These are phyloP conservation scores for Litchi chinensis DNA, from an alignment of 345 rosid species.

Conservation along the genomic window DNA sequence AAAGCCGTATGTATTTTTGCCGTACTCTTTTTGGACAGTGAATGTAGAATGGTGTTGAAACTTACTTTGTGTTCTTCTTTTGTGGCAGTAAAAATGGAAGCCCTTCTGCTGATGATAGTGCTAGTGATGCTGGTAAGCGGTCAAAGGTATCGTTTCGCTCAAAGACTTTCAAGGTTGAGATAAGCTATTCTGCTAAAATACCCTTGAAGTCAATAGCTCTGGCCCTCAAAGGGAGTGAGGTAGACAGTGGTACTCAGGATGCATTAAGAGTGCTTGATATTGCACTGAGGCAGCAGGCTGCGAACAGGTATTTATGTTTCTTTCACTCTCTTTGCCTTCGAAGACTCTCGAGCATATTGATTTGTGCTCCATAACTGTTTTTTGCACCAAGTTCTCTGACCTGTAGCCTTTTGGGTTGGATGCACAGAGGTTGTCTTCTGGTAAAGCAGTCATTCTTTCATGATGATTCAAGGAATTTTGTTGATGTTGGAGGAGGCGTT, in stretches of 20 bases:
- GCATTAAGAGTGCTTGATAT: slow-evolving; percentile 83
- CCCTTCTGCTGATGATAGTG: slow-evolving; percentile 37
- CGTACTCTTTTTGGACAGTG: slow-evolving; percentile 9
- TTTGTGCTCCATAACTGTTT: neutral
- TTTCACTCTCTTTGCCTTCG: neutral
- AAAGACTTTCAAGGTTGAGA: slow-evolving; percentile 55
- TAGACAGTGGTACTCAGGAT: slow-evolving; percentile 55
- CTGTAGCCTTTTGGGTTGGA: slow-evolving; percentile 22
- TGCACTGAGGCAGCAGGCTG: slow-evolving; percentile 80
- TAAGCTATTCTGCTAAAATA: slow-evolving; percentile 59
- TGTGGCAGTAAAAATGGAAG: slow-evolving; percentile 37
- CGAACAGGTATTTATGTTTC: slow-evolving; percentile 49
- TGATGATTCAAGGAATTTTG: slow-evolving; percentile 44
- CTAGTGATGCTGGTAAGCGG: slow-evolving; percentile 47
- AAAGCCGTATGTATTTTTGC: slow-evolving; percentile 42
- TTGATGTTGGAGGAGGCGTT: slow-evolving; percentile 75
- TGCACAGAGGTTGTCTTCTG: slow-evolving; percentile 78
- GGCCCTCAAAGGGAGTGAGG: slow-evolving; percentile 51
- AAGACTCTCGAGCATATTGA: neutral
- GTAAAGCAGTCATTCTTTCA: slow-evolving; percentile 86
- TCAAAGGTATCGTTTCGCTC: slow-evolving; percentile 57
- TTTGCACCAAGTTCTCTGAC: slow-evolving; percentile 20
- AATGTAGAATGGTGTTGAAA: neutral
- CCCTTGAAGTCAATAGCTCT: slow-evolving; percentile 56
- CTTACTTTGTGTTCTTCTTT: slow-evolving; percentile 12